Conservation (phyloP, 176 grass and related monocot species). For the barley (Hordeum vulgare) region MorexV3_pseudomolecules_assembly NC_058520.1:542728682-542729181, state of each 20-base stretch:
- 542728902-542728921: neutral
- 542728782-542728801: neutral
- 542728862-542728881: neutral
- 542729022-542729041: neutral
- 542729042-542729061: neutral
- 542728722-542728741: neutral
- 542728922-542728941: neutral
- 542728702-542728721: neutral
- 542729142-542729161: neutral
- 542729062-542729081: neutral
- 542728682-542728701: neutral
- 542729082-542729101: neutral
- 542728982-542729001: neutral
- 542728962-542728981: neutral
- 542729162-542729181: neutral
- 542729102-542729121: neutral
- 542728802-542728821: neutral
- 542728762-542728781: neutral
- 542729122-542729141: neutral
- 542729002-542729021: neutral
- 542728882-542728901: neutral
- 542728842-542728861: neutral
- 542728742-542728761: neutral
- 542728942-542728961: neutral
- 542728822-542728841: neutral